Evolutionary conservation across 164 flowering plant genomes (phyloP).

Genomic region (Macadamia integrifolia): DNA sequence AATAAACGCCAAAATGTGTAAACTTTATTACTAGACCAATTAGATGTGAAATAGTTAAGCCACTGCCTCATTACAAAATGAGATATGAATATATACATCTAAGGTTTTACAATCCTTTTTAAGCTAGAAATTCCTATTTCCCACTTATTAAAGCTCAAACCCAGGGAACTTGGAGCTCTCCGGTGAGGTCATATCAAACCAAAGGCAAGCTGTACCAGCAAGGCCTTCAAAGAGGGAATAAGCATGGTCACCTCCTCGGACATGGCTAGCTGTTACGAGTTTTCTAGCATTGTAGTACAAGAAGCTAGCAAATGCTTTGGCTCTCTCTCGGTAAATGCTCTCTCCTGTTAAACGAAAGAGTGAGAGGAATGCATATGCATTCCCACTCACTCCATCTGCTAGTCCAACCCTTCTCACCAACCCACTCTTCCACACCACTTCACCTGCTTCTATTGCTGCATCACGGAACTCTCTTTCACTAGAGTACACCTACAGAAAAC

Average conservation of each 20-base stretch:
- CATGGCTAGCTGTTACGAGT: slow-evolving; percentile 17
- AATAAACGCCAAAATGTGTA: too few relatives aligned
- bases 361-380: slow-evolving; percentile 72
- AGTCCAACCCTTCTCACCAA: slow-evolving; percentile 67
- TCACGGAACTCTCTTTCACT: slow-evolving; percentile 58
- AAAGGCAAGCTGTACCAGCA: slow-evolving; percentile 70
- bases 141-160: slow-evolving; percentile 40
- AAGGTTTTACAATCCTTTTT: not conserved
- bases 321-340: slow-evolving; percentile 51
- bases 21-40: too few relatives aligned
- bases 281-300: slow-evolving; percentile 41
- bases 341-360: slow-evolving; percentile 67
- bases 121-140: not conserved
- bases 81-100: not conserved
- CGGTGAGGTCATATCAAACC: slow-evolving; percentile 58
- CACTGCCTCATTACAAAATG: not conserved
- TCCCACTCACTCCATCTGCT: slow-evolving; percentile 67
- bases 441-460: slow-evolving; percentile 86
- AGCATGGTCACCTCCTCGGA: slow-evolving; percentile 27
- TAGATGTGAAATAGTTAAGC: too few relatives aligned
- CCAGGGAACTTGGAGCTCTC: slow-evolving; percentile 65
- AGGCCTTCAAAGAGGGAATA: slow-evolving; percentile 77
- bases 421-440: slow-evolving; percentile 85
- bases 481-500: slow-evolving; percentile 44
- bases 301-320: slow-evolving; percentile 58